Conservation (phyloP, 768 basidiomycete genomes). For the Russula olivacea region DNA sequence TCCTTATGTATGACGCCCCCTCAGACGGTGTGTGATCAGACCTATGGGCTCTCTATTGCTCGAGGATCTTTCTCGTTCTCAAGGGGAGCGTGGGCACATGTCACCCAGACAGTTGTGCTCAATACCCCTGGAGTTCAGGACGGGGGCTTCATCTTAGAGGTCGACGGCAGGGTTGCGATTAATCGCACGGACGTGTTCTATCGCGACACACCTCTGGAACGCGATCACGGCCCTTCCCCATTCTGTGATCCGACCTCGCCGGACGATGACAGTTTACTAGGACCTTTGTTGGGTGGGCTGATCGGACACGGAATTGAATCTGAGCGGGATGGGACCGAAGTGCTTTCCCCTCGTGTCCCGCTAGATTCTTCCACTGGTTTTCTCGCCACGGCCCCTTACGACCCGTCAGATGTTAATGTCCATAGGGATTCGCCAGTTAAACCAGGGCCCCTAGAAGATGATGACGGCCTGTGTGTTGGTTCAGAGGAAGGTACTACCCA, state of each 20-base stretch:
- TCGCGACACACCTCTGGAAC: slow-evolving; percentile 32
- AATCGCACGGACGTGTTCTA: slow-evolving; percentile 56
- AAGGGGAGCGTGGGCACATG: slow-evolving; percentile 61
- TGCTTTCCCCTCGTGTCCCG: neutral
- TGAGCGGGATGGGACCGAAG: neutral
- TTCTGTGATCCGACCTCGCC: neutral
- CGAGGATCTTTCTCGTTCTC: slow-evolving; percentile 63
- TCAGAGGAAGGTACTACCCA: neutral
- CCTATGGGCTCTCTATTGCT: slow-evolving; percentile 70
- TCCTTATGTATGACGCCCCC: slow-evolving; percentile 52
- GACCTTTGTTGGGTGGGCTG: neutral
- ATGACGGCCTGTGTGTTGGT: neutral
- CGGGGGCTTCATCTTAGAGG: slow-evolving; percentile 56
- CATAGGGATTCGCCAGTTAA: neutral
- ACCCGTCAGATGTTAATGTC: neutral
- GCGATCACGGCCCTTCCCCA: slow-evolving; percentile 27
- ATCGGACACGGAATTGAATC: neutral
- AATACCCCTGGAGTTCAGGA: slow-evolving; percentile 71
- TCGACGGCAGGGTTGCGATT: slow-evolving; percentile 54
- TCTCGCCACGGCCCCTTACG: neutral
- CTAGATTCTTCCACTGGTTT: neutral
- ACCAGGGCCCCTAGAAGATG: neutral
- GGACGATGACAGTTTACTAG: neutral
- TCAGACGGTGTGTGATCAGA: slow-evolving; percentile 53
- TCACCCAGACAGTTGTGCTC: slow-evolving; percentile 61